Evolutionary conservation across 306 rosid genomes (phyloP), one percentile per base, ranked within the genome.

Genomic region (Sicyos baderoa): DNA sequence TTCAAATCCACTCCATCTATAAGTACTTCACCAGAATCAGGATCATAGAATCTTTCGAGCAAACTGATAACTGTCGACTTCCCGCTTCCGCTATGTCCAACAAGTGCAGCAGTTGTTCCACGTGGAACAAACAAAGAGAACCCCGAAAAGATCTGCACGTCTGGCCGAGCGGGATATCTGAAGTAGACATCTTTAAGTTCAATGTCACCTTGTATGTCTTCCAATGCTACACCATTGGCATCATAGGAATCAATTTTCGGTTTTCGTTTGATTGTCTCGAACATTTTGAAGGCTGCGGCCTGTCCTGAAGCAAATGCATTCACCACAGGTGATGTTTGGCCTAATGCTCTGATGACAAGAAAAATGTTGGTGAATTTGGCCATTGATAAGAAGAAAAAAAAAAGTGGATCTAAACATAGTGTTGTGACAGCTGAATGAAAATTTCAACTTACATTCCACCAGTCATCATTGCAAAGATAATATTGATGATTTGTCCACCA

Each of bases 71-170:
- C 91, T 0, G 97, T 93, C 0, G 98, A 93, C 68, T 93, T 93
- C 9, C 98, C 98, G 47, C 98, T 93, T 55, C 98, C 98, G 63
- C 98, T 93, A 58, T 89, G 96, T 54, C 96, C 98, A 53, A 93
- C 97, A 52, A 93, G 85, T 37, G 98, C 98, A 32, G 83, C 72
- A 35, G 91, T 88, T 53, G 79, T 82, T 63, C 97, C 97, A 62
- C 79, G 84, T 0, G 89, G 81, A 68, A 89, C 90, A 64, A 29
- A 17, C 48, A 93, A 68, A 9, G 96, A 89, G 79, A 93, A 89
- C 44, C 95, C 98, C 0, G 91, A 45, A 65, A 93, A 93, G 27
- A 93, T 86, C 58, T 79, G 88, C 58, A 85, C 86, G 44, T 88
- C 89, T 35, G 87, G 87, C 76, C 97, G 82, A 0, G 98, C 86